A percentile compares a stretch with the other conserved stretches of the same genome.
These are phyloP conservation scores for Rhodomyrtus psidioides DNA, from an alignment of 441 rosid genomes.

Conservation along the genomic window DNA sequence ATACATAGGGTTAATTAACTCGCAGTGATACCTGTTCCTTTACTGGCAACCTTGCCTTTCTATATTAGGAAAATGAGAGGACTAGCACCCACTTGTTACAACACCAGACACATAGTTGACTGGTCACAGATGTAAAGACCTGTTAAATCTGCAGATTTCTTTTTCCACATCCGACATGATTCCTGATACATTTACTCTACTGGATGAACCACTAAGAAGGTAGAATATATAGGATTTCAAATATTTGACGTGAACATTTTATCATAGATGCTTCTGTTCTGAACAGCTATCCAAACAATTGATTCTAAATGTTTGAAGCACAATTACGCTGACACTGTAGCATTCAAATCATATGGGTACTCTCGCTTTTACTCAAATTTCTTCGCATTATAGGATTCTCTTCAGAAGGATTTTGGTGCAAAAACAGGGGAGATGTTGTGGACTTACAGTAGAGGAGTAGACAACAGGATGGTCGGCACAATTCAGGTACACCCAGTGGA, in stretches of 20 bases:
- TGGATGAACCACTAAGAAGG: background rate
- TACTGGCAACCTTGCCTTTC: background rate
- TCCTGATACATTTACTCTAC: background rate
- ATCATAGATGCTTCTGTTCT: no score
- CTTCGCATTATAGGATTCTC: conserved; percentile 43
- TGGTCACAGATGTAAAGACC: background rate
- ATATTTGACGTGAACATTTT: no score
- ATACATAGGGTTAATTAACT: background rate
- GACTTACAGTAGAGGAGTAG: conserved; percentile 87
- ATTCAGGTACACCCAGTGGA: conserved; percentile 41
- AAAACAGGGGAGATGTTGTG: conserved; percentile 98
- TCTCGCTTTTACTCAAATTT: background rate
- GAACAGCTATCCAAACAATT: background rate
- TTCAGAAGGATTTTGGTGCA: conserved; percentile 75
- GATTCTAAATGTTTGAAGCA: background rate
- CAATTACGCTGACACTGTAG: background rate
- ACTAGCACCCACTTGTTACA: background rate
- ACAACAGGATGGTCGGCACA: conserved; percentile 63
- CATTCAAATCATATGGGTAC: background rate
- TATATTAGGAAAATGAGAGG: background rate
- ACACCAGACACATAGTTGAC: background rate
- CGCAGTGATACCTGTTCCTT: background rate
- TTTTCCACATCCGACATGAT: background rate
- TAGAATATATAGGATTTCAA: no score
- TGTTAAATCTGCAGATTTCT: background rate